Base-by-base conservation (phyloP, 1,139 yeast species). In the Sugiyamaella xylanicola region DNA sequence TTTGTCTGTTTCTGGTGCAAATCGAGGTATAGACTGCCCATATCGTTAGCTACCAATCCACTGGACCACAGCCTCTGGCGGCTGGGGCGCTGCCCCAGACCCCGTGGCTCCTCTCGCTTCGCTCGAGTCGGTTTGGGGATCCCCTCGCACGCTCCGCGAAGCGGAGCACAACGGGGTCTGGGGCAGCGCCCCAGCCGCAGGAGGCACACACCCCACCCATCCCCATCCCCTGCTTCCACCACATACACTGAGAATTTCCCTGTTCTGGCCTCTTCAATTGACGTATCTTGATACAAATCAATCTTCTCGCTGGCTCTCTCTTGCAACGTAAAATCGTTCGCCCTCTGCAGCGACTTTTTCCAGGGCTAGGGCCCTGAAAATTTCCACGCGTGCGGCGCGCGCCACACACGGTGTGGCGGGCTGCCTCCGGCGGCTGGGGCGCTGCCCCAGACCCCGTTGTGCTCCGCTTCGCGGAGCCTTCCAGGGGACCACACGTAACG, bases 351-450 rank as follows among this genome's bases (percentile, higher is more conserved):
- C 37, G 29, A 25, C 29, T 25, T 44, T 45, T 29, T 45, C 25
- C 49, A 45, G 49, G 49, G 49, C 39, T 32, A 45, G 49, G 49
- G 3, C n/a, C 19, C 39, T 45, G 49, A 45, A 45, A 45, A 45
- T 45, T 45, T 45, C 37, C n/a, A 29, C 45, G 32, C 32, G 2
- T n/a, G 45, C 16, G 45, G 45, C 45, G 35, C 17, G n/a, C 40
- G 40, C 40, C 40, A 5, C 40, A 7, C 40, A 13, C 40, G n/a
- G 17, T n/a, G 17, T 4, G 17, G 15, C 40, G 17, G n/a, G 15
- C 17, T 25, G 29, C 29, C 29, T 25, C 29, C 29, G 29, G 29
- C 29, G 29, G 29, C 29, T 5, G 29, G 29, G 29, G 29, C 29
- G 5, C 29, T 9, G 29, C 29, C 29, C 29, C 29, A 25, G 29